Percentiles rank a stretch among this genome's conserved stretches.
phyloP scores from a whole-genome alignment of 2,329 filamentous ascomycete species.

The Neopestalotiopsis sp. region DNA sequence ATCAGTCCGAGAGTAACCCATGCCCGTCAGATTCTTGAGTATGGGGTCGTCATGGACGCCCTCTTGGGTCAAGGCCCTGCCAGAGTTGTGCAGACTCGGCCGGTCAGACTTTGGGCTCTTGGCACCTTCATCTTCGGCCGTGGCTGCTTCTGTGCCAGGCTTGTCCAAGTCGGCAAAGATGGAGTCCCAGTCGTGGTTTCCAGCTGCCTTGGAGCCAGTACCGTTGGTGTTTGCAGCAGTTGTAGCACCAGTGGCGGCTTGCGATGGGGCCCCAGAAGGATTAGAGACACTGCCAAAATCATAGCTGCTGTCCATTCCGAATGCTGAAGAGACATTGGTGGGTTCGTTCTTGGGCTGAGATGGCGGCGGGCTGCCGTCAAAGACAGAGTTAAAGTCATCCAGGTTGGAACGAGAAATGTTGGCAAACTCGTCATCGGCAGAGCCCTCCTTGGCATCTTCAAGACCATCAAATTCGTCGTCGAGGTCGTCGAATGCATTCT shows the following conservation, averaged over 20 bases:
- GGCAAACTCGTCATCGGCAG: slow-evolving; percentile 80
- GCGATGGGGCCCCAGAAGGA: slow-evolving; percentile 35
- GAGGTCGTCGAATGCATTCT: slow-evolving; percentile 73
- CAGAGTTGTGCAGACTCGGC: slow-evolving; percentile 41
- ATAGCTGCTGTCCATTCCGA: slow-evolving; percentile 62
- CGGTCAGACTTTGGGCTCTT: slow-evolving; percentile 32
- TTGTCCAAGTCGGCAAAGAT: slow-evolving; percentile 85
- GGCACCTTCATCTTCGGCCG: slow-evolving; percentile 28
- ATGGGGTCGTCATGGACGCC: slow-evolving; percentile 91
- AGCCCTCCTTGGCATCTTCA: slow-evolving; percentile 83
- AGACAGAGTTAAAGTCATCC: slow-evolving; percentile 82
- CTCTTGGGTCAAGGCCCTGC: slow-evolving; percentile 73
- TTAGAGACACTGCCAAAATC: slow-evolving; percentile 59
- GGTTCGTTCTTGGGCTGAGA: slow-evolving; percentile 61
- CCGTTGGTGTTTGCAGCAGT: slow-evolving; percentile 26
- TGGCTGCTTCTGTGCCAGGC: slow-evolving; percentile 38
- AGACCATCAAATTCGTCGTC: slow-evolving; percentile 84
- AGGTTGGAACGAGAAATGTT: slow-evolving; percentile 73
- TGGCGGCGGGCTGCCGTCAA: slow-evolving; percentile 71
- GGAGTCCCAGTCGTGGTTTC: slow-evolving; percentile 88
- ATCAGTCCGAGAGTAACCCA: slow-evolving; percentile 82
- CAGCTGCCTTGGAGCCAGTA: slow-evolving; percentile 45
- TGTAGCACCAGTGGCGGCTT: background rate
- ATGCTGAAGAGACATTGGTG: slow-evolving; percentile 45
- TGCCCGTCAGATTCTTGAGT: slow-evolving; percentile 83